Percentiles rank a stretch among this genome's conserved stretches.
phyloP scores from a whole-genome alignment of 2,329 filamentous ascomycete species.

The Botrytis elliptica region DNA sequence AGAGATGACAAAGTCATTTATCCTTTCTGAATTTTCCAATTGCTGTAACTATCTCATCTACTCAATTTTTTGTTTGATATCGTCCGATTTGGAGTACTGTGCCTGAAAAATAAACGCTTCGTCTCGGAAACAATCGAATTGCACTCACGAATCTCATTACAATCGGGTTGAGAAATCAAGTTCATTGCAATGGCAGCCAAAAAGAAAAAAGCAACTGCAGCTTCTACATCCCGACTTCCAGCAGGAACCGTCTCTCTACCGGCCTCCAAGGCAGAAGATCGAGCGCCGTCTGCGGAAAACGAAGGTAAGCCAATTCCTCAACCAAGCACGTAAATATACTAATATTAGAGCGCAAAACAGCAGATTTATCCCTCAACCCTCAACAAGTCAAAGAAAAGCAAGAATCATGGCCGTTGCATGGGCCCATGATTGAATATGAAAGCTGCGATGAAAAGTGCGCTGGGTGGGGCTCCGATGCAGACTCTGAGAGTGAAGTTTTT shows the following conservation, averaged over 20 bases:
- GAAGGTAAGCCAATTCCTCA: not conserved
- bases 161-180: not conserved
- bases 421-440: not conserved
- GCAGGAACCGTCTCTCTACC: not conserved
- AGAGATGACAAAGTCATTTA: accelerated
- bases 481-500: not conserved
- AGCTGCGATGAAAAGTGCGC: not conserved
- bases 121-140: not conserved
- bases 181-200: not conserved
- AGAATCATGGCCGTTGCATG: not conserved
- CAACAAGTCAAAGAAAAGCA: not conserved
- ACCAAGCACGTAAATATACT: not conserved
- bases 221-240: not conserved
- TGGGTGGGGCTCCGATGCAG: not conserved
- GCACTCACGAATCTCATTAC: accelerated
- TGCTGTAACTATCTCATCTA: not conserved
- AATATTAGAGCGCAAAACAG: not conserved
- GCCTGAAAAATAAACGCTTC: no score
- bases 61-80: not conserved
- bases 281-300: not conserved
- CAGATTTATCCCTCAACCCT: not conserved
- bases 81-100: not conserved
- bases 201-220: not conserved
- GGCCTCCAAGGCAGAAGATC: not conserved
- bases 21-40: not conserved